Percentiles rank a stretch among this genome's conserved stretches.
Conservation (phyloP, 306 rosid species). For the Cyclanthera cordifolia region DNA sequence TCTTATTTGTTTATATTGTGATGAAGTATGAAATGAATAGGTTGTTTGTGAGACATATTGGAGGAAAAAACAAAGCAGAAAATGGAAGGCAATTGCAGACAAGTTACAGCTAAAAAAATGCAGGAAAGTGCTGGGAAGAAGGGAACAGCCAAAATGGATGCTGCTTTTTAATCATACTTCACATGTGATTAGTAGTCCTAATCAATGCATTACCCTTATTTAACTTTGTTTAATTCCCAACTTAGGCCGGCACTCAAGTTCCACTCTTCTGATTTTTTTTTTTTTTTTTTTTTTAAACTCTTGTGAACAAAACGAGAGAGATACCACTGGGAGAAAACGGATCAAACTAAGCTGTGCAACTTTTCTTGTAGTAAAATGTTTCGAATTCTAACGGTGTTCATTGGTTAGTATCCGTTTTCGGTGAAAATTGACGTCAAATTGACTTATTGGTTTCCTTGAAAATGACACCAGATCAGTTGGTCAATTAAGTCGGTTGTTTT, state of each 20-base stretch:
- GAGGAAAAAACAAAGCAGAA: conserved; percentile 4
- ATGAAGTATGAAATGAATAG: background rate
- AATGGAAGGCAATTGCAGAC: conserved; percentile 10
- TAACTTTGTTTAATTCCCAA: background rate
- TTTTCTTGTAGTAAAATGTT: background rate
- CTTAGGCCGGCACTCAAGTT: conserved; percentile 4
- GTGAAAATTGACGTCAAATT: too few relatives aligned
- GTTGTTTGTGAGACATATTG: background rate
- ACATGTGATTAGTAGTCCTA: conserved; percentile 19
- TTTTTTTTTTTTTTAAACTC: too few relatives aligned
- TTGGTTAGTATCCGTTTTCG: too few relatives aligned
- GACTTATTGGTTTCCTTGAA: too few relatives aligned
- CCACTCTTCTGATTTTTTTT: background rate
- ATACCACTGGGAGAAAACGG: background rate
- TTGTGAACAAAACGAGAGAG: background rate
- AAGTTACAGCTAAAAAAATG: conserved; percentile 36
- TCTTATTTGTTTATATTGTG: background rate
- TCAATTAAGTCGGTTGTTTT: too few relatives aligned
- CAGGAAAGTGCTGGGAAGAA: conserved; percentile 43
- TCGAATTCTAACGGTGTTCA: too few relatives aligned
- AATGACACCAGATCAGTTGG: too few relatives aligned
- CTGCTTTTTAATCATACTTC: conserved; percentile 12
- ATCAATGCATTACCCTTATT: conserved; percentile 20
- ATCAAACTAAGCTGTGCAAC: background rate
- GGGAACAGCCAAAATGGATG: conserved; percentile 27